Evolutionary conservation across 305 asterid species (phyloP), one percentile per base, ranked within the genome.

Genomic region (Euphrasia arctica): DNA sequence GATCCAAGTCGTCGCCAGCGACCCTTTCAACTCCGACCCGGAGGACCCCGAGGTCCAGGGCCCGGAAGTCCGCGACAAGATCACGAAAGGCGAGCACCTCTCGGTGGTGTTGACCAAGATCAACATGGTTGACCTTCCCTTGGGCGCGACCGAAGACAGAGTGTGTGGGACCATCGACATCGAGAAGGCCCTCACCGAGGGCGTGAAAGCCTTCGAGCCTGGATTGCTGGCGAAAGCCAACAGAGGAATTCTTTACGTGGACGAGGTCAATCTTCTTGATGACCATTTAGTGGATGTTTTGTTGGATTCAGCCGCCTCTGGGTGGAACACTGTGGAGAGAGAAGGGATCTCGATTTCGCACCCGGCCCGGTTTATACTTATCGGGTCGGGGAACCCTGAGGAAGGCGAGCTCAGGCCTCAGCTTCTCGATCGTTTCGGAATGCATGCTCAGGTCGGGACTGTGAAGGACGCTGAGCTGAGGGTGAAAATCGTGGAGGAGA

Each of bases 351-450:
- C 99, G 11, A 88, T 93, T 22, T 93, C 99, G 0, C 99, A 93
- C 50, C 99, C 97, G 0, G 96, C 99, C 9, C 78, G 97, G 28
- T 93, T 90, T 72, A 93, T 92, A 47, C 96, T 92, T 4, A 90
- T 92, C 5, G 98, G 98, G 34, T 92, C 96, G 0, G 97, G 98
- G 3, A 92, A 90, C 66, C 98, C 98, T 0, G 97, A 92, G 68
- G 98, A 92, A 77, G 98, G 98, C n/a, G 98, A 92, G 67, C 89
- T 93, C 13, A 79, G 98, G 79, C 98, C 97, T 3, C 98, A 93
- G 54, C 97, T 93, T 71, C 98, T 93, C 50, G 98, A 93, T 67
- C 83, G 95, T 28, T 93, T 93, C 66, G 99, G 99, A 57, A 93
- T 93, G 99, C 99, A 93, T 28, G 99, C 99, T 0, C 97, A 93